These are phyloP conservation scores for Trichoderma pleuroti DNA, from an alignment of 2,329 filamentous ascomycete species.

Conservation along the genomic window DNA sequence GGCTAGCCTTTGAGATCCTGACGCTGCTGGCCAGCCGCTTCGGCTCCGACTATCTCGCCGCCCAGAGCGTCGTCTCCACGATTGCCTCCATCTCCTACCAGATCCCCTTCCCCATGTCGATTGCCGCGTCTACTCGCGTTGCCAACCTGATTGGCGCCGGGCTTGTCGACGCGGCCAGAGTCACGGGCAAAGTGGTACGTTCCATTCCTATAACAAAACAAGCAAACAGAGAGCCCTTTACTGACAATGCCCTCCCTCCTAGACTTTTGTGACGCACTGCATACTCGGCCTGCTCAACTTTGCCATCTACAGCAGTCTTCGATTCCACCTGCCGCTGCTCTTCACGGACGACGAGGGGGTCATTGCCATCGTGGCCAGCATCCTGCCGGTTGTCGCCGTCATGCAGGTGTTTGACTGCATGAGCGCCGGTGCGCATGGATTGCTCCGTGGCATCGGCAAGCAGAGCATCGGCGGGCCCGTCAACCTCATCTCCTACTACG, in stretches of 20 bases:
- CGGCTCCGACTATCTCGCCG: conserved; percentile 74
- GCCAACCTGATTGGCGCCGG: conserved; percentile 90
- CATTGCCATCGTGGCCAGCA: conserved; percentile 61
- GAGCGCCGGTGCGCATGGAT: conserved; percentile 74
- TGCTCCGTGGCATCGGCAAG: conserved; percentile 80
- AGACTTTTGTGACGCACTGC: conserved; percentile 60
- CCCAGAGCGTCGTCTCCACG: conserved; percentile 80
- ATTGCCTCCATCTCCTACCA: conserved; percentile 80
- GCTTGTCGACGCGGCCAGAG: conserved; percentile 74
- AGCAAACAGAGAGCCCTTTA: neutral
- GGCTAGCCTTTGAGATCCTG: conserved; percentile 86
- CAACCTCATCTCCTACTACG: conserved; percentile 83
- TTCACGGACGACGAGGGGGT: conserved; percentile 74
- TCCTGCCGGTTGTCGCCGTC: conserved; percentile 76
- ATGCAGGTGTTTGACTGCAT: conserved; percentile 90
- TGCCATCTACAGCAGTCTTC: conserved; percentile 62
- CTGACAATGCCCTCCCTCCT: neutral
- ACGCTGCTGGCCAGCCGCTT: conserved; percentile 80
- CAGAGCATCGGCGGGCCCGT: conserved; percentile 89
- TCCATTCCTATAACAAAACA: neutral
- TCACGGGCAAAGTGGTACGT: conserved; percentile 70
- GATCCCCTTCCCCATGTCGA: conserved; percentile 85
- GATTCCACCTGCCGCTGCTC: conserved; percentile 70
- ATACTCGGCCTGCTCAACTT: conserved; percentile 79
- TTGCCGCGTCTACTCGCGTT: conserved; percentile 82